phyloP scores from a whole-genome alignment of 352 stramenopile species.

The Aphanomyces cochlioides region DNA sequence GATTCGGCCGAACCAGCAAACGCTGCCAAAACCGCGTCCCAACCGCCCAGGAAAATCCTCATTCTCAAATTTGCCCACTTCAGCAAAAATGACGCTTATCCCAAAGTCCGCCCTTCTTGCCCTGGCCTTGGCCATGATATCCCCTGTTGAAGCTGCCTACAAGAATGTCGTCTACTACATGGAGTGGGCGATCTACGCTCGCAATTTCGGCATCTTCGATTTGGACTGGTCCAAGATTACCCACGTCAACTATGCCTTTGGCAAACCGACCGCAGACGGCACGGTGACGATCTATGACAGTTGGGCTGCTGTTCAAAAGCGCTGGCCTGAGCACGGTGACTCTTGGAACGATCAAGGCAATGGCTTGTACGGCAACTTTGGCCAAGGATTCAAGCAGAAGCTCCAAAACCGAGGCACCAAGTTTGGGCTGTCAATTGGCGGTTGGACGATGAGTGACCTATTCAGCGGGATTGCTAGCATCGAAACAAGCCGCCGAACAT shows the following conservation, averaged over 20 bases:
- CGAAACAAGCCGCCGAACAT: neutral
- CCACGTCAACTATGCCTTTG: conserved; percentile 29
- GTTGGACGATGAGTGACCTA: conserved; percentile 17
- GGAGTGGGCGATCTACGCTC: conserved; percentile 23
- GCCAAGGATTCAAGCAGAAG: conserved; percentile 17
- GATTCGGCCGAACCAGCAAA: too few relatives aligned
- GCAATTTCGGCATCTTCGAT: conserved; percentile 24
- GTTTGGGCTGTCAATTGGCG: conserved; percentile 17
- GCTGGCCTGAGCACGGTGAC: conserved; percentile 5
- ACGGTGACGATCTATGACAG: conserved; percentile 16
- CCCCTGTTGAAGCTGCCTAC: neutral
- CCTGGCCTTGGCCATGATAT: too few relatives aligned
- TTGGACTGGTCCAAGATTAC: conserved; percentile 28
- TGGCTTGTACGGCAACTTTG: conserved; percentile 12
- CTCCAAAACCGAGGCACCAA: conserved; percentile 10
- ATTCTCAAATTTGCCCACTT: too few relatives aligned
- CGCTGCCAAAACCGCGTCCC: too few relatives aligned
- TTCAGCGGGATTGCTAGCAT: conserved; percentile 8
- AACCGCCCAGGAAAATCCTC: too few relatives aligned
- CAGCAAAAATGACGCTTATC: too few relatives aligned
- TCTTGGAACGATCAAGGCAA: conserved; percentile 11
- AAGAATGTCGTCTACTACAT: conserved; percentile 25
- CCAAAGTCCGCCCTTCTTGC: too few relatives aligned
- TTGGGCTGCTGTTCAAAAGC: conserved; percentile 11
- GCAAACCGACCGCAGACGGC: conserved; percentile 1